Base-by-base conservation (phyloP, 2,329 filamentous ascomycete genomes). In the Fusarium sp. region DNA sequence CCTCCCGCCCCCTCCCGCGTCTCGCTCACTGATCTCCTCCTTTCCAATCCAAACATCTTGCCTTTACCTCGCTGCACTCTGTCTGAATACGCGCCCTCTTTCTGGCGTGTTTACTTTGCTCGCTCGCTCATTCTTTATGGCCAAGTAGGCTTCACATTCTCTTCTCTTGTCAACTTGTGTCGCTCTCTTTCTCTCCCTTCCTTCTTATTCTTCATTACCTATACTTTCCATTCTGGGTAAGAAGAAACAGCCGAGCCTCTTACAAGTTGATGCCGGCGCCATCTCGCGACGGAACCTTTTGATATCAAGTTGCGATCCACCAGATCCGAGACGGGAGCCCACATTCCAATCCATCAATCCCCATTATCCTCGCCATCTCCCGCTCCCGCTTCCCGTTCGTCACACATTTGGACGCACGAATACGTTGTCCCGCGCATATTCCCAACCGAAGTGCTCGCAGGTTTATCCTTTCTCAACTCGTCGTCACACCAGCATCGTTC, bases 151-250 rank as follows among this genome's bases (percentile, higher is more conserved):
- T 59, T 73, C 56, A 67, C 71, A n/a, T 63, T 70, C 67, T 57
- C 64, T 75, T 56, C 47, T 64, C 62, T 75, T 56, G 54, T 64
- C 62, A 38, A 75, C 67, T 52, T 34, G 22, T 62, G 58, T 64
- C 72, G 62, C 63, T 71, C 67, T 57, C 63, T 73, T 45, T 20
- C 24, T 50, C 11, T 62, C 22, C 24, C 57, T 58, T 35, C 37
- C 45, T 57, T 50, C 31, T 56, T 63, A 13, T 58, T 68, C 42
- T 56, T 66, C 40, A 57, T 29, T 45, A 35, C n/a, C 57, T 37
- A 64, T 65, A 60, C 64, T 73, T 76, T 69, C 65, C 57, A 20
- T 70, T 73, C 64, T 71, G 62, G 66, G 76, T 67, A 75, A 76
- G 42, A 67, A 70, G 63, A 57, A 52, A 66, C 59, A 40, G 54